Evolutionary conservation across 2,329 filamentous ascomycete species (phyloP).

Genomic region (Macrophomina pseudophaseolina): DNA sequence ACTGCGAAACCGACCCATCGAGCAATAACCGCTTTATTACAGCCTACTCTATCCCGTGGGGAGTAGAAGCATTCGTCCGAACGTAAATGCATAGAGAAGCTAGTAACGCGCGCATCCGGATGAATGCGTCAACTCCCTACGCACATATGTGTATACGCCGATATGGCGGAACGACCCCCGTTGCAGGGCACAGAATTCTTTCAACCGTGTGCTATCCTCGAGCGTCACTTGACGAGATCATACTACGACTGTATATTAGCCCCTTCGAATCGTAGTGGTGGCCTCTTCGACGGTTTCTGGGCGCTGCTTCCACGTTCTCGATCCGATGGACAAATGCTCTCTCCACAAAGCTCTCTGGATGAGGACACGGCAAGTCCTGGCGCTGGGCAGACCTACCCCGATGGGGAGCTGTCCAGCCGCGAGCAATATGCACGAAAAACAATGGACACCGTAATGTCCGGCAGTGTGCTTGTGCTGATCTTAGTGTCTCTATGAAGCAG

Average conservation of each 20-base stretch:
- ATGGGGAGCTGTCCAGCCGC: neutral
- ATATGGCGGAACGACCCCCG: too few species aligned
- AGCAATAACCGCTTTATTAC: too few species aligned
- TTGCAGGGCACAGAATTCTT: too few species aligned
- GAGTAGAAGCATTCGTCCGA: too few species aligned
- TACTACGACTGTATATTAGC: neutral
- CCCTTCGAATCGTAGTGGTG: constrained; percentile 12
- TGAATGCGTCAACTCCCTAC: neutral
- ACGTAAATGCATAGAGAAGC: too few species aligned
- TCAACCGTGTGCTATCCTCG: too few species aligned
- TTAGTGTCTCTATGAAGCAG: too few species aligned
- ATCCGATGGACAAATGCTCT: neutral
- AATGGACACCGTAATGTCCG: neutral
- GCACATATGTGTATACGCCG: too few species aligned
- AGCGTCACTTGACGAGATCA: neutral
- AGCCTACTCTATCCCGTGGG: too few species aligned
- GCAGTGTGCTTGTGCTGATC: neutral
- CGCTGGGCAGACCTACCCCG: constrained; percentile 4
- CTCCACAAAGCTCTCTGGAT: neutral
- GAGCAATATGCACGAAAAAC: neutral
- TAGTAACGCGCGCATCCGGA: too few species aligned
- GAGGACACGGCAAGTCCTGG: neutral
- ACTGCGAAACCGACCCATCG: too few species aligned
- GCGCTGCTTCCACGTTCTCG: neutral
- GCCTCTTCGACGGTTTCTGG: constrained; percentile 1